Base-by-base conservation (phyloP, 2,329 filamentous ascomycete species). In the Talaromyces amestolkiae region DNA sequence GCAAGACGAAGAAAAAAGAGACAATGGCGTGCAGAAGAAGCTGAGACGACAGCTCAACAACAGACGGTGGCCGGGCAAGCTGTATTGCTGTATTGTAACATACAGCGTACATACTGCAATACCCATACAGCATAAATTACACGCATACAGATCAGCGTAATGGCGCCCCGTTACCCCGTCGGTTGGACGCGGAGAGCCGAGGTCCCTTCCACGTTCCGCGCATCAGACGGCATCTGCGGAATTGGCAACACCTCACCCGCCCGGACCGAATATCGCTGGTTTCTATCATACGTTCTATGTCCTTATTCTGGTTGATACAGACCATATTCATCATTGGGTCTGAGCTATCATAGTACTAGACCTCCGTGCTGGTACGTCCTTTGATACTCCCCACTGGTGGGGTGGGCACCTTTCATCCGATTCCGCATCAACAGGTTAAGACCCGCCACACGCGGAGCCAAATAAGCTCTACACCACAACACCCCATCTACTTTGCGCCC, bases 151-250 rank as follows among this genome's bases (percentile, higher is more conserved):
- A 54, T 33, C 22, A 19, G 51, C 27, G 51, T 54, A 33, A 33
- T 10, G 8, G 8, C 4, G 17, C 3, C 31, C 51, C 51, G 31
- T 54, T 54, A 4, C 33, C 4, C 33, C 63, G 70, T 69, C 69
- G 71, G 63, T 51, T 64, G 33, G 56, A 56, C 35, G 43, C 56
- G 63, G 71, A 70, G 54, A 51, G 43, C 64, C 59, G 64, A 63
- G 64, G 59, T 51, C 49, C 15, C 22, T 33, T 45, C n/a, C 37
- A 17, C 19, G 33, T 61, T 56, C 49, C 39, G 37, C 31, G 31
- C 53, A 37, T 24, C 10, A 31, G 39, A 43, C 51, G 54, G 53
- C 61, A 58, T 64, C 61, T 43, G 53, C 62, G 41, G 54, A 59
- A 39, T 13, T 22, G 19, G 19, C n/a, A 33, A 17, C n/a, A n/a